phyloP scores from a whole-genome alignment of 139 green algal genomes.

The Axilococcus clingmanii region DNA sequence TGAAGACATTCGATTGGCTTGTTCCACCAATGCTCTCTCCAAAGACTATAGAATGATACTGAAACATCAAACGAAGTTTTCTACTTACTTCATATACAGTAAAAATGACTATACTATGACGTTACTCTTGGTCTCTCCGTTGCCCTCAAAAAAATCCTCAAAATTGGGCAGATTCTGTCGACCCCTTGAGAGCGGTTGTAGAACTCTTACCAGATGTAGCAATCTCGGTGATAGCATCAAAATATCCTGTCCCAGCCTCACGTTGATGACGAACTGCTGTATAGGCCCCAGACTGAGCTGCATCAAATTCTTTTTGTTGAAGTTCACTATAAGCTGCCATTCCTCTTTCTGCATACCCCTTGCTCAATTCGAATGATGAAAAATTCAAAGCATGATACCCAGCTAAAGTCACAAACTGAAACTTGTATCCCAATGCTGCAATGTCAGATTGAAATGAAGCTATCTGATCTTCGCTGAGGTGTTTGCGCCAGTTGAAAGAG shows the following conservation, averaged over 20 bases:
- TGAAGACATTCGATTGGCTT: conserved; percentile 50
- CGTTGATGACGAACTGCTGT: conserved; percentile 24
- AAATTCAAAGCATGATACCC: conserved; percentile 83
- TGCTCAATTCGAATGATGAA: conserved; percentile 64
- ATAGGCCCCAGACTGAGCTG: conserved; percentile 52
- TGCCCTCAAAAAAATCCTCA: not conserved
- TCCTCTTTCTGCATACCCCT: conserved; percentile 50
- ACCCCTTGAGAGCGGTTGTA: conserved; percentile 53
- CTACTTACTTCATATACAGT: no score
- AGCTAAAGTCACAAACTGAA: conserved; percentile 77
- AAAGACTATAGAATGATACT: no score
- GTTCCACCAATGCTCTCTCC: conserved; percentile 60
- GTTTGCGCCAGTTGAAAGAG: conserved; percentile 88
- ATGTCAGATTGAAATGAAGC: conserved; percentile 69
- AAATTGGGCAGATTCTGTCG: conserved; percentile 72
- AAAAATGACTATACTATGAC: no score
- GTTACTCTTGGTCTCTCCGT: no score
- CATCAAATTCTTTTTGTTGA: conserved; percentile 63
- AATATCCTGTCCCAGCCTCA: conserved; percentile 69
- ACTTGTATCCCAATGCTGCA: conserved; percentile 53
- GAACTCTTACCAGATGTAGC: conserved; percentile 35
- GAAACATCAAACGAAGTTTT: no score
- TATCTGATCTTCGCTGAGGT: conserved; percentile 62
- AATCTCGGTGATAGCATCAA: conserved; percentile 41
- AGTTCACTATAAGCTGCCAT: conserved; percentile 75